Base-by-base conservation (phyloP, 1,139 yeast genomes). In the Debaryomyces sp. region DNA sequence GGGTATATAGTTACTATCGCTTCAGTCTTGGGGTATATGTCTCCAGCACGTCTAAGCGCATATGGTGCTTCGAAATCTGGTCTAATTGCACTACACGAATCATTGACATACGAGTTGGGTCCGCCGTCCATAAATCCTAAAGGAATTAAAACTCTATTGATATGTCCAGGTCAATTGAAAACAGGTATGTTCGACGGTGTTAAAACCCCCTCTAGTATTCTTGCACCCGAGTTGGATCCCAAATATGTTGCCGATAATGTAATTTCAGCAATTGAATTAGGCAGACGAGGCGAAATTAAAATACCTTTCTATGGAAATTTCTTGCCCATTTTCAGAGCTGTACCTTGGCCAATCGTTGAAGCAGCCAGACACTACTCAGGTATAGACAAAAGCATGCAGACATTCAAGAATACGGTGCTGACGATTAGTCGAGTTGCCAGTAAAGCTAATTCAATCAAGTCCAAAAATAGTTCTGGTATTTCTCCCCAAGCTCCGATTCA, bases 31-130 rank as follows among this genome's bases (percentile, higher is more conserved):
- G 97, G 97, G 0, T 85, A 87, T 54, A 77, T 88, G 75, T 80
- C 96, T 0, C 97, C 97, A 0, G 94, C 96, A 6, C 72, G 85
- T 30, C 71, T 89, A 48, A 81, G 88, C 55, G 89, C 89, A 0
- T 92, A 92, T 59, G 96, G 97, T 0, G 96, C 97, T 0, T 81
- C 96, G 7, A 92, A 92, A 64, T 86, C 96, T 0, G 97, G 96
- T 0, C 66, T 89, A 27, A 79, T 92, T 46, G 91, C 95, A 0
- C 69, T 91, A 41, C 97, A 92, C 62, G 96, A 89, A 61, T 84
- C 94, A 0, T 70, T 92, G 36, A 83, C 90, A 0, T 82, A 82
- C 55, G 96, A 89, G 61, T 63, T 89, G 34, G 85, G 85, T 0
- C 72, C 80, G 0, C 85, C 85, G 0, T 67, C 78, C 4, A 54